Evolutionary conservation across 768 basidiomycete species (phyloP), one percentile per base, ranked within the genome.

Genomic region (Trametes punicea): DNA sequence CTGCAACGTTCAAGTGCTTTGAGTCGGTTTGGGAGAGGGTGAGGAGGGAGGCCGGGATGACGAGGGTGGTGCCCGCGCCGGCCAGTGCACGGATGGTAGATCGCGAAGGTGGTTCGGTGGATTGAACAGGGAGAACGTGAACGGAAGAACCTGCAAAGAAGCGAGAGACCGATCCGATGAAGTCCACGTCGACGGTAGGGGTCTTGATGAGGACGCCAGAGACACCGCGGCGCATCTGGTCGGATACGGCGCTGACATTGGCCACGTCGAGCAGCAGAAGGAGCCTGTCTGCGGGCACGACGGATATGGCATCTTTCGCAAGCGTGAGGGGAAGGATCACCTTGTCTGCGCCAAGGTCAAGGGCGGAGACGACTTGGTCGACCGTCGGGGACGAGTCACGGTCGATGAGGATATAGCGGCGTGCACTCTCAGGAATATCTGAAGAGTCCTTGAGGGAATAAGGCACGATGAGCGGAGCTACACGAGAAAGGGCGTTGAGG

Each of bases 121-220:
- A 70, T 27, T 65, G 70, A 25, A 81, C 74, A 25, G 68, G 65
- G 16, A 87, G 74, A 48, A 93, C 83, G 66, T 85, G 77, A 46
- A 93, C 80, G 21, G 80, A 70, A 18, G 79, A 81, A 34, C 77
- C 80, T 36, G 77, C 64, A 69, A 88, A 93, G 70, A 91, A 93
- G 51, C 80, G 78, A 33, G 89, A 81, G 53, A 94, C 76, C 4
- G 91, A 89, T 15, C 84, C 77, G 49, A 94, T 82, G 57, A 91
- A 78, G 64, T 93, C 88, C 29, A 85, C 67, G 69, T 91, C 88
- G 49, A 88, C 76, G 3, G 82, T 76, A 6, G 81, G 77, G 2
- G 87, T 84, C 69, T 90, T 92, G 66, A 93, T 81, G 39, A 93
- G 75, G 4, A 93, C 85, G 48, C 89, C 90, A 27, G 88, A 87